Evolutionary conservation across 495 filamentous ascomycete genomes (phyloP), one percentile per base, ranked within the genome.

Genomic region (Aspergillus nidulans): DNA sequence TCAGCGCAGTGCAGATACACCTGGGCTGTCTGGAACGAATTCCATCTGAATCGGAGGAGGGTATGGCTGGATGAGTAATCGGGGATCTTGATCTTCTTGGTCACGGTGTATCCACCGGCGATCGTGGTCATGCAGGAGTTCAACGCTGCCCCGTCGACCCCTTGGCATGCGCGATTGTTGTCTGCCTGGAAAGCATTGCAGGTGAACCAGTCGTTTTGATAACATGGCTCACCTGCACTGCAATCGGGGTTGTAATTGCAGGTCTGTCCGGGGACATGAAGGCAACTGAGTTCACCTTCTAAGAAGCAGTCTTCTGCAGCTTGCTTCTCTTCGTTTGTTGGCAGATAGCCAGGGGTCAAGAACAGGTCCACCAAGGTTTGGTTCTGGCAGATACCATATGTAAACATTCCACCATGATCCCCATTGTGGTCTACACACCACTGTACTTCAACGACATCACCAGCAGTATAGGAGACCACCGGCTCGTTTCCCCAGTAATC

Each of bases 401-500:
- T 65, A 63, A 81, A 83, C 79, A 83, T 81, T 60, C 80, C 80
- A 26, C 80, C 79, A 59, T 83, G 80, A 63, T 83, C 80, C 1
- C 80, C 80, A 64, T 81, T 83, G 68, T 80, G 55, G 58, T 83
- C 80, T 19, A 81, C 75, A 51, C 80, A 83, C 79, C 80, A 83
- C 63, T 80, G 60, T 4, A 83, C 78, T 21, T 78, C 71, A 10
- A 81, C 63, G 6, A 66, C 53, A 2, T 78, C 62, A 15, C 76
- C 76, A 0, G 75, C 65, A 6, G 63, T 64, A 62, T 80, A 83
- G 0, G 69, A 76, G 2, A 65, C 72, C 0, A 81, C 77, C 0
- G 71, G 61, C 0, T 61, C 30, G 16, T 62, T 69, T 10, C 80
- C 80, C 79, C 78, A 83, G 59, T 68, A 44, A 1, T 47, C 49